Conservation (phyloP, 2,329 filamentous ascomycete genomes). For the Microdochium paspali region DNA sequence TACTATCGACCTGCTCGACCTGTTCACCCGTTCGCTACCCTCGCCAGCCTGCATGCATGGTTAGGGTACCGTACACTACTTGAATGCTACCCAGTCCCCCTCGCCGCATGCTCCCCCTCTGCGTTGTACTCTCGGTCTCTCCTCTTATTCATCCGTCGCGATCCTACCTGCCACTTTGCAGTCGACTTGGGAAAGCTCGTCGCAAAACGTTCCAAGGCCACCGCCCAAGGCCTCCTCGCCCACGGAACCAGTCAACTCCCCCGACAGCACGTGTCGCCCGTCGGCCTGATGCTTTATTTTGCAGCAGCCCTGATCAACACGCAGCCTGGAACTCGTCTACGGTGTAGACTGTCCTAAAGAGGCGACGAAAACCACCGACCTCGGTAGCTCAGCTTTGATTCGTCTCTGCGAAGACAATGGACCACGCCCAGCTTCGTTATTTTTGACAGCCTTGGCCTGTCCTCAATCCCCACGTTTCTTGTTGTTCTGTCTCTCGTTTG, state of each 20-base stretch:
- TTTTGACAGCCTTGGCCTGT: not conserved
- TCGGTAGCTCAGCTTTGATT: too few species aligned
- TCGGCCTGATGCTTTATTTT: too few species aligned
- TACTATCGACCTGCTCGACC: not conserved
- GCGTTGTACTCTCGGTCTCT: not conserved
- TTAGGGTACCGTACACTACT: not conserved
- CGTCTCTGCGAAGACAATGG: not conserved
- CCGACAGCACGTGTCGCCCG: too few species aligned
- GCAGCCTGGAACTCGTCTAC: too few species aligned
- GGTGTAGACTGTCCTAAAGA: too few species aligned
- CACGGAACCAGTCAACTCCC: too few species aligned
- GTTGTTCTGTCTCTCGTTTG: constrained; percentile 2
- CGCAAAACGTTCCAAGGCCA: too few species aligned
- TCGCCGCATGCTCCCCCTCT: not conserved
- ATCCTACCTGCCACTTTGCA: not conserved
- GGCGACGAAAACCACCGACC: too few species aligned
- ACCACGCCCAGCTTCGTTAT: not conserved
- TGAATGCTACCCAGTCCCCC: not conserved
- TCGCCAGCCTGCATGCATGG: not conserved
- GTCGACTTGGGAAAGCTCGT: too few species aligned
- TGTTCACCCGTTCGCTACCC: not conserved
- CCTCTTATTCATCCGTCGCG: not conserved
- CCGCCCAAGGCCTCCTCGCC: too few species aligned
- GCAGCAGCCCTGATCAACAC: too few species aligned
- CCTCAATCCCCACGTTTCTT: not conserved